These are phyloP conservation scores for Coniosporium uncinatum DNA, from an alignment of 2,329 filamentous ascomycete genomes.

Conservation along the genomic window DNA sequence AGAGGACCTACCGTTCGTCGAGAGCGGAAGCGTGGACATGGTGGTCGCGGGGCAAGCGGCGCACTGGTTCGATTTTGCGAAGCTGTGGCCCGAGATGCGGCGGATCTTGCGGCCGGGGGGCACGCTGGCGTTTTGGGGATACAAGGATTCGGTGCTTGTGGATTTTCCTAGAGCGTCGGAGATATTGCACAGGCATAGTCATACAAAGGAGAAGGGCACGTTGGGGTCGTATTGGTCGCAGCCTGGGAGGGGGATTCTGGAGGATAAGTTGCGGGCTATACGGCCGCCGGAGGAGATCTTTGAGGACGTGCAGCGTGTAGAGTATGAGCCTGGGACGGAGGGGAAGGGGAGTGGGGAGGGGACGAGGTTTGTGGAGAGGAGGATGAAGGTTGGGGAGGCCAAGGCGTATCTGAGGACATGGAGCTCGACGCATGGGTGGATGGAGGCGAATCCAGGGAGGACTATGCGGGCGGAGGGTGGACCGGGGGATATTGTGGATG, in stretches of 20 bases:
- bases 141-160: slow-evolving; percentile 57
- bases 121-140: slow-evolving; percentile 60
- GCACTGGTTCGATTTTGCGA: slow-evolving; percentile 59
- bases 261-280: slow-evolving; percentile 44
- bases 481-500: slow-evolving; percentile 56
- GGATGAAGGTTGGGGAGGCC: slow-evolving; percentile 48
- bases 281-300: slow-evolving; percentile 46
- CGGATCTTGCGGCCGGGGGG: slow-evolving; percentile 49
- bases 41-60: slow-evolving; percentile 49
- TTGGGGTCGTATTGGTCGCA: slow-evolving; percentile 58
- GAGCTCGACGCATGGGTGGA: slow-evolving; percentile 54
- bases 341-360: slow-evolving; percentile 32
- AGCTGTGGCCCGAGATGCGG: slow-evolving; percentile 48
- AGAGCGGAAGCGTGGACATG: slow-evolving; percentile 44
- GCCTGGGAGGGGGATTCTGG: slow-evolving; percentile 50
- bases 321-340: slow-evolving; percentile 48
- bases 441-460: slow-evolving; percentile 44
- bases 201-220: slow-evolving; percentile 16
- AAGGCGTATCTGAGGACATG: slow-evolving; percentile 59
- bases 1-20: slow-evolving; percentile 47
- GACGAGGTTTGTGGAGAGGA: slow-evolving; percentile 45
- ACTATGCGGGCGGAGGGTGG: slow-evolving; percentile 48
- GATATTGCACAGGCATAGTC: slow-evolving; percentile 30
- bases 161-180: slow-evolving; percentile 44
- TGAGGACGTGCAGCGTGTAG: slow-evolving; percentile 44